phyloP scores from a whole-genome alignment of 2,329 filamentous ascomycete genomes.

The Fusarium ambrosium region DNA sequence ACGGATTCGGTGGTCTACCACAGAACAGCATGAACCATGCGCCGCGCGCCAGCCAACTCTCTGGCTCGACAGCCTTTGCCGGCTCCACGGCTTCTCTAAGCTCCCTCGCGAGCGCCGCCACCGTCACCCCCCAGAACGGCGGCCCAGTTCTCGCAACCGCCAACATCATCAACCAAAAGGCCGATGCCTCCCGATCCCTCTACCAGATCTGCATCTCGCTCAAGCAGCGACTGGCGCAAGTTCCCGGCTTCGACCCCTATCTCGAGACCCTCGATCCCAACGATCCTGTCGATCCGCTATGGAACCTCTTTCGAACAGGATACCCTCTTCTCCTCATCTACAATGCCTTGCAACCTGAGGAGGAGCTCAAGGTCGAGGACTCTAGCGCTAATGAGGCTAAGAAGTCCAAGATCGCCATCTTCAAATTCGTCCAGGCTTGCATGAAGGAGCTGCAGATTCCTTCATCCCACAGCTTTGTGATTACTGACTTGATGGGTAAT shows the following conservation, averaged over 20 bases:
- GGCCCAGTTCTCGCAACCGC: constrained; percentile 81
- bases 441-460: constrained; percentile 84
- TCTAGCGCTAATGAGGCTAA: constrained; percentile 75
- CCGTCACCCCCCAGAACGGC: constrained; percentile 60
- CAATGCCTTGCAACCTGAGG: constrained; percentile 82
- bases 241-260: constrained; percentile 85
- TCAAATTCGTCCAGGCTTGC: constrained; percentile 93
- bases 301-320: constrained; percentile 87
- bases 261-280: constrained; percentile 78
- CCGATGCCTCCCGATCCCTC: constrained; percentile 89
- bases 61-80: constrained; percentile 70
- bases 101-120: constrained; percentile 61
- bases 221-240: constrained; percentile 83
- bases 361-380: constrained; percentile 77
- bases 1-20: constrained; percentile 60
- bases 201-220: constrained; percentile 95
- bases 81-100: constrained; percentile 66
- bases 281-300: constrained; percentile 88
- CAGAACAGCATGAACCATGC: constrained; percentile 65
- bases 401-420: constrained; percentile 86
- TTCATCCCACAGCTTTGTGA: constrained; percentile 87
- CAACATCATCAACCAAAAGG: constrained; percentile 98
- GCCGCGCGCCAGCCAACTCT: constrained; percentile 72
- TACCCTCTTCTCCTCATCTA: constrained; percentile 89
- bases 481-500: constrained; percentile 90